Evolutionary conservation across 1,139 yeast genomes (phyloP).

Genomic region (Hemisphaericaspora lyxosophila): DNA sequence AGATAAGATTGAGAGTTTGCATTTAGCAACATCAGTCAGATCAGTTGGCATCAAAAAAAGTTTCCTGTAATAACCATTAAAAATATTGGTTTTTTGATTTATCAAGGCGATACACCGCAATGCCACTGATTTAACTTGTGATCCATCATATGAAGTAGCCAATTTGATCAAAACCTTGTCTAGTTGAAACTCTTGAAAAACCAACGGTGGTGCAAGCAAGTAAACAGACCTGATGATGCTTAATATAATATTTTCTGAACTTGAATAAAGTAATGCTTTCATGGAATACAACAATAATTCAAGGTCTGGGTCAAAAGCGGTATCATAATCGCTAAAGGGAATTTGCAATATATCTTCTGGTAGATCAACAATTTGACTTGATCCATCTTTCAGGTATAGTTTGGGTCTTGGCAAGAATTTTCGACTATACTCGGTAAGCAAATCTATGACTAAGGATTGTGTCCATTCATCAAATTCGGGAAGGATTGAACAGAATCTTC

Average conservation of each 20-base stretch:
- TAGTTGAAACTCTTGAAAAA: constrained; percentile 47
- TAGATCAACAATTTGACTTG: constrained; percentile 30
- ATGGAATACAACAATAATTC: constrained; percentile 50
- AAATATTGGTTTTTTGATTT: constrained; percentile 39
- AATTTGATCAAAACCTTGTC: constrained; percentile 51
- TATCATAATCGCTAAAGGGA: constrained; percentile 35
- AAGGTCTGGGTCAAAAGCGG: constrained; percentile 55
- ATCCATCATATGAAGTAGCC: constrained; percentile 26
- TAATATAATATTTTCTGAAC: constrained; percentile 63
- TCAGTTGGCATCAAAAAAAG: constrained; percentile 68
- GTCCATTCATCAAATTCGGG: constrained; percentile 72
- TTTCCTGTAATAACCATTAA: constrained; percentile 45
- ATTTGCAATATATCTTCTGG: constrained; percentile 37
- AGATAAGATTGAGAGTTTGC: constrained; percentile 67
- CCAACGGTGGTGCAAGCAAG: constrained; percentile 53
- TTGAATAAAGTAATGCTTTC: constrained; percentile 43
- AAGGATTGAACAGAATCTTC: constrained; percentile 58
- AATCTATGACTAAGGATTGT: constrained; percentile 59
- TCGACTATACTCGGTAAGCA: constrained; percentile 67
- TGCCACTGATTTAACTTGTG: constrained; percentile 34
- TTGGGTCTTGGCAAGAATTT: constrained; percentile 56
- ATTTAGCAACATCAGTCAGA: constrained; percentile 38
- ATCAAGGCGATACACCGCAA: constrained; percentile 44
- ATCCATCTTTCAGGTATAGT: constrained; percentile 25
- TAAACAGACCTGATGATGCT: constrained; percentile 57